These are phyloP conservation scores for Gossypium stocksii DNA, from an alignment of 345 rosid species.

Conservation along the genomic window DNA sequence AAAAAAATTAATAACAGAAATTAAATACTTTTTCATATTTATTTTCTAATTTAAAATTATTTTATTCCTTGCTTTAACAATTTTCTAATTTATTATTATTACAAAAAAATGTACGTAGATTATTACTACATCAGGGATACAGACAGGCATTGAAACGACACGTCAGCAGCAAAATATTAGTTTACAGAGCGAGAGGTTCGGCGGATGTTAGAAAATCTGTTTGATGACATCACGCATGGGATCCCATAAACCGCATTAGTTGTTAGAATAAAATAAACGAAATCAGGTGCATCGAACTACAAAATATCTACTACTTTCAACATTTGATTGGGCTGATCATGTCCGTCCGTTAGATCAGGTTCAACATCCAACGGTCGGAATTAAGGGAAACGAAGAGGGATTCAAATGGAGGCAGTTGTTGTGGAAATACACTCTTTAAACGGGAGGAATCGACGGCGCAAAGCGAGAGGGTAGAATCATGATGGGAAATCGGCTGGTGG, in stretches of 20 bases:
- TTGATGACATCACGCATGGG: not conserved
- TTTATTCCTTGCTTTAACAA: no score
- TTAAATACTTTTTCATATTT: not conserved
- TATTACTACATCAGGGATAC: not conserved
- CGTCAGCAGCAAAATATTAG: not conserved
- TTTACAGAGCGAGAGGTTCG: not conserved
- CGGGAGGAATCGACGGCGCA: constrained; percentile 43
- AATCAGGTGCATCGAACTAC: not conserved
- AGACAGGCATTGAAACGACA: not conserved
- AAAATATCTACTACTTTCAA: not conserved
- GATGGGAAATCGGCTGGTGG: not conserved
- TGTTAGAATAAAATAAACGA: not conserved
- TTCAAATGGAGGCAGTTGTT: no score
- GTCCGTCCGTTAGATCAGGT: not conserved
- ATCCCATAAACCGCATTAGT: no score
- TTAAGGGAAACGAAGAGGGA: not conserved
- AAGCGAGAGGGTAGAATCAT: constrained; percentile 2
- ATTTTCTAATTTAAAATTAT: no score
- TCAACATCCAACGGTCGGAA: not conserved
- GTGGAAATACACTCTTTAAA: no score
- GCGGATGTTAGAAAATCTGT: constrained; percentile 5
- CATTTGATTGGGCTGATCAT: not conserved
- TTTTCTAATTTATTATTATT: no score
- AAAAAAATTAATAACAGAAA: not conserved
- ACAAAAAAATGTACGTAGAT: no score